Evolutionary conservation across 805 yeast genomes (phyloP), one percentile per base, ranked within the genome.

Genomic region (Wickerhamomyces tratensis): DNA sequence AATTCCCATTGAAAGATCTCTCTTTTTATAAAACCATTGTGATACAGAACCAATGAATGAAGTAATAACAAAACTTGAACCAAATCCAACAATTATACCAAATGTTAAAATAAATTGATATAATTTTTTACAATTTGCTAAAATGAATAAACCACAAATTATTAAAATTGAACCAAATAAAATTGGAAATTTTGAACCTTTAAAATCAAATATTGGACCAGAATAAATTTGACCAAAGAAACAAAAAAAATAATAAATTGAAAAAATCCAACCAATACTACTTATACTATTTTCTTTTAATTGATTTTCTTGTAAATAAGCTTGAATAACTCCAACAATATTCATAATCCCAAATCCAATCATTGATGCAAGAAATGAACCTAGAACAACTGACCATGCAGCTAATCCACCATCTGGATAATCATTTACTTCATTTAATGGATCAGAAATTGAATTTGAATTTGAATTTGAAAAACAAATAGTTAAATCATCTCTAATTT

Each of bases 201-300:
- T 65, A 7, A 68, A 55, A 49, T 79, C 86, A 49, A 77, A 78
- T 1, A 76, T 43, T 1, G 76, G 70, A 4, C 77, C 59, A 45
- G 58, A 49, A 14, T 68, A 46, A 30, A 68, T 45, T 20, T 56
- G 53, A 5, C 61, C 48, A 7, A 49, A 40, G 14, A 54, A 47
- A 5, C 52, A 36, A 10, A 50, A 42, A 30, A 45, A 50, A 26
- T 44, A 43, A 35, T 43, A 49, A 5, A 53, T 39, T 29, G 55
- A 71, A 52, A 82, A 82, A 43, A 82, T 73, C 88, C 88, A 82
- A 2, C 85, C 73, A 6, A 79, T 65, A 4, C 74, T 58, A 26
- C 78, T 64, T n/a, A 76, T 65, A 14, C 69, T 55, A 33, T 66
- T 58, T 35, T 65, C 48, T 7, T 56, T 54, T 44, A 82, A 63